Evolutionary conservation across 768 basidiomycete genomes (phyloP), one percentile per base, ranked within the genome.

Genomic region (Tremella fuciformis): DNA sequence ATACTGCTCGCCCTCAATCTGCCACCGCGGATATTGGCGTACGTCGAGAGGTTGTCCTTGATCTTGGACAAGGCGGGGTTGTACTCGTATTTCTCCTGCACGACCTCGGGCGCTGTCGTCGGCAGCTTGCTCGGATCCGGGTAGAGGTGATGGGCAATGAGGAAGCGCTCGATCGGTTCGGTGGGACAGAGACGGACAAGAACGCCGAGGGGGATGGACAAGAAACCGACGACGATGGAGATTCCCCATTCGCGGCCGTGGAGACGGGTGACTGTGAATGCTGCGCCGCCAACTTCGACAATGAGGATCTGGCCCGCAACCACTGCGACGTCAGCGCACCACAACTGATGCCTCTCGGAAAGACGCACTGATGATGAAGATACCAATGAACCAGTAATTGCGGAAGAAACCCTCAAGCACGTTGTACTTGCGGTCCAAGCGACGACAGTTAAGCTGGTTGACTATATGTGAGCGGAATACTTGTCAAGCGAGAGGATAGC

Each of bases 221-320:
- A 83, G 42, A 87, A 62, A 37, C 94, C 96, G 34, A 97, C 82
- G 50, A 90, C 86, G 39, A 99, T 79, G 0, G 89, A 88, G 64
- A 98, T 89, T 53, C 85, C 92, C 96, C 96, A 99, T 76, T 94
- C 91, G 40, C 84, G 84, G 8, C 88, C 91, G 39, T 80, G 79
- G 51, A 98, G 85, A 8, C 74, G 81, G 0, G 84, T 86, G 8
- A 97, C 94, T 70, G 88, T 86, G 81, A 99, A 98, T 0, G 92
- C 93, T 2, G 88, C 83, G 37, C 89, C 88, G 40, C 92, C 94
- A 42, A 98, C 82, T 69, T 91, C 90, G 53, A 97, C 88, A 57
- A 98, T 93, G 60, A 91, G 60, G 47, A 92, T 75, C 75, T 99
- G 96, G 16, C 87, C 83, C 13, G 80, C 88, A 66, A 94, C 82